Conservation (phyloP, 768 basidiomycete species). For the Boletus rubropictus region DNA sequence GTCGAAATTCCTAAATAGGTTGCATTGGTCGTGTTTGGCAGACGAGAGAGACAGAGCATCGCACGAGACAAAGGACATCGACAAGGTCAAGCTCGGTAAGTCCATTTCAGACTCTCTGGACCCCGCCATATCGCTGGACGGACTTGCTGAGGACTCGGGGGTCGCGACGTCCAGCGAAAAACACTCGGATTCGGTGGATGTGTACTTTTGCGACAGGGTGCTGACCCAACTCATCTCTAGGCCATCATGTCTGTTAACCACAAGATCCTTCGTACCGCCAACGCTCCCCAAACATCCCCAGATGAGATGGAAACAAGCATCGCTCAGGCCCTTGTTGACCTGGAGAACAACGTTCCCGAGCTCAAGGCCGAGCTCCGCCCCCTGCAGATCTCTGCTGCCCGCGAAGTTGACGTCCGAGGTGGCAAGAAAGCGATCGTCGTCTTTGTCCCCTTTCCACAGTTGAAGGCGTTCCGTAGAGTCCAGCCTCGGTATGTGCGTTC, state of each 20-base stretch:
- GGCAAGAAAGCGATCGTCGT: slow-evolving; percentile 99
- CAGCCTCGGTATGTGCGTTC: slow-evolving; percentile 69
- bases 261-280: slow-evolving; percentile 96
- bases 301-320: slow-evolving; percentile 88
- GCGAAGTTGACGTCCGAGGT: slow-evolving; percentile 97
- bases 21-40: slow-evolving; percentile 30
- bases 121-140: slow-evolving; percentile 8
- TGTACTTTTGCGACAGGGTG: slow-evolving; percentile 37
- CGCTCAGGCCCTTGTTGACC: slow-evolving; percentile 93
- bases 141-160: slow-evolving; percentile 18
- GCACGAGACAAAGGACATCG: slow-evolving; percentile 31
- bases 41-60: slow-evolving; percentile 1
- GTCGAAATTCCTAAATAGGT: slow-evolving; percentile 13
- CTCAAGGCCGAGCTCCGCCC: slow-evolving; percentile 94
- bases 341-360: slow-evolving; percentile 97
- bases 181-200: slow-evolving; percentile 53
- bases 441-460: slow-evolving; percentile 94
- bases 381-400: slow-evolving; percentile 96
- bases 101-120: slow-evolving; percentile 32
- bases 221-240: slow-evolving; percentile 28
- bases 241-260: slow-evolving; percentile 62
- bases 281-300: slow-evolving; percentile 83
- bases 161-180: slow-evolving; percentile 16
- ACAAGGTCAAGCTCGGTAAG: slow-evolving; percentile 67
- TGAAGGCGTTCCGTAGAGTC: slow-evolving; percentile 98